These are phyloP conservation scores for Coemansia pectinata DNA, from an alignment of 192 early-diverging fungal genomes.

Conservation along the genomic window DNA sequence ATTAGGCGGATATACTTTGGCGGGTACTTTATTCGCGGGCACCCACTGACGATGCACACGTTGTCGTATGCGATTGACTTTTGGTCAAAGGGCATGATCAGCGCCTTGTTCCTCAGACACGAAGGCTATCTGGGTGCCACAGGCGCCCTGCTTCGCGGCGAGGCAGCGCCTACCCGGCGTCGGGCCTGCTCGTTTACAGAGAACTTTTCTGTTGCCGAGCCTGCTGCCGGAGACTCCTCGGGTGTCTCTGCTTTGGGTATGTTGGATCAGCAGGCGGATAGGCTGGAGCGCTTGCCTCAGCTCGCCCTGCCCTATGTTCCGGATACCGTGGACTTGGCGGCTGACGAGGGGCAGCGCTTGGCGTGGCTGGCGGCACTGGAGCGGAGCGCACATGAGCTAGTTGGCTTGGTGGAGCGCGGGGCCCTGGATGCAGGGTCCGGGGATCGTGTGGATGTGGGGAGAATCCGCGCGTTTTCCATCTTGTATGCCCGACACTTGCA, in stretches of 20 bases:
- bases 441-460: slow-evolving; percentile 5
- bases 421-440: slow-evolving; percentile 13
- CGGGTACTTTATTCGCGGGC: slow-evolving; percentile 96
- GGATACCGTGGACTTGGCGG: slow-evolving; percentile 68
- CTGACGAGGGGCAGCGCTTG: slow-evolving; percentile 55
- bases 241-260: slow-evolving; percentile 61
- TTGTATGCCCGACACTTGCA: slow-evolving; percentile 70
- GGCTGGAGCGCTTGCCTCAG: slow-evolving; percentile 62
- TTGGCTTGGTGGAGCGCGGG: slow-evolving; percentile 59
- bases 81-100: slow-evolving; percentile 95
- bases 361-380: slow-evolving; percentile 81
- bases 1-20: slow-evolving; percentile 93
- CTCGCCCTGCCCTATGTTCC: slow-evolving; percentile 61
- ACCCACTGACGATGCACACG: slow-evolving; percentile 97
- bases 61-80: slow-evolving; percentile 96
- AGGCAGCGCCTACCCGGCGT: slow-evolving; percentile 5
- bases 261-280: slow-evolving; percentile 61
- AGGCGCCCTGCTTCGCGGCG: slow-evolving; percentile 62
- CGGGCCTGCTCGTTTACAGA: slow-evolving; percentile 73
- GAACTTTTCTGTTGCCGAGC: slow-evolving; percentile 71
- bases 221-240: slow-evolving; percentile 57
- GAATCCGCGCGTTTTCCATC: slow-evolving; percentile 57
- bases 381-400: slow-evolving; percentile 62
- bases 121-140: slow-evolving; percentile 96
- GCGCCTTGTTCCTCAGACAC: slow-evolving; percentile 93